Conservation (phyloP, 176 grass and related monocot species). For the Phragmites australis region DNA sequence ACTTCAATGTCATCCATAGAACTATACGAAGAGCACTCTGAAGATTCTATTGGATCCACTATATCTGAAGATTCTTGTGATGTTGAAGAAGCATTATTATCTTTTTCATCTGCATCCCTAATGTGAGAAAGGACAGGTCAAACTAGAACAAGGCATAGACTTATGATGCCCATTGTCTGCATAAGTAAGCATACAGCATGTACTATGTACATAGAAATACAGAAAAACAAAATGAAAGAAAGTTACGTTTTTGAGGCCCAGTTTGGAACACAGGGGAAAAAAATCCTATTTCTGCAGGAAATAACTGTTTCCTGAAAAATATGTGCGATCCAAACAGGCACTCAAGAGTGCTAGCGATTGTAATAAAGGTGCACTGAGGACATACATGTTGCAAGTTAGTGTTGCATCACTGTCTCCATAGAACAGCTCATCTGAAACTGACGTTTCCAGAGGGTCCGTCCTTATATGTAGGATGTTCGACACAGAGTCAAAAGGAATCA, state of each 20-base stretch:
- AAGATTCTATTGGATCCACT: conserved; percentile 56
- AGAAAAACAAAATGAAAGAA: background rate
- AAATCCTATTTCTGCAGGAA: background rate
- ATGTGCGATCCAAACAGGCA: background rate
- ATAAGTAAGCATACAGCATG: conserved; percentile 6
- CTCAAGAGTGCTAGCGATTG: background rate
- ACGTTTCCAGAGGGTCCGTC: conserved; percentile 25
- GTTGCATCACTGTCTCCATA: conserved; percentile 25
- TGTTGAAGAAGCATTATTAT: conserved; percentile 55
- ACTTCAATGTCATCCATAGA: conserved; percentile 65
- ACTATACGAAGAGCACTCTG: conserved; percentile 69
- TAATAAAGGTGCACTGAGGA: conserved; percentile 21
- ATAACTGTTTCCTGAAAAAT: background rate
- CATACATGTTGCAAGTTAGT: conserved; percentile 49
- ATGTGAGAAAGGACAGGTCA: conserved; percentile 27
- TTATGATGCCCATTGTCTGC: background rate
- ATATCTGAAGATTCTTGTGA: conserved; percentile 71
- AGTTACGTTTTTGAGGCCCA: background rate
- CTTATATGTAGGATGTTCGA: conserved; percentile 43
- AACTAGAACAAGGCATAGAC: conserved; percentile 4
- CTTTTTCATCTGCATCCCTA: conserved; percentile 51
- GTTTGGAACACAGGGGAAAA: background rate
- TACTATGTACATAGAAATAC: conserved; percentile 13
- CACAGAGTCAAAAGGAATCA: conserved; percentile 48
- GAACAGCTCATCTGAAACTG: conserved; percentile 46